Evolutionary conservation across 805 yeast species (phyloP).

Genomic region (Kuraishia capsulata): DNA sequence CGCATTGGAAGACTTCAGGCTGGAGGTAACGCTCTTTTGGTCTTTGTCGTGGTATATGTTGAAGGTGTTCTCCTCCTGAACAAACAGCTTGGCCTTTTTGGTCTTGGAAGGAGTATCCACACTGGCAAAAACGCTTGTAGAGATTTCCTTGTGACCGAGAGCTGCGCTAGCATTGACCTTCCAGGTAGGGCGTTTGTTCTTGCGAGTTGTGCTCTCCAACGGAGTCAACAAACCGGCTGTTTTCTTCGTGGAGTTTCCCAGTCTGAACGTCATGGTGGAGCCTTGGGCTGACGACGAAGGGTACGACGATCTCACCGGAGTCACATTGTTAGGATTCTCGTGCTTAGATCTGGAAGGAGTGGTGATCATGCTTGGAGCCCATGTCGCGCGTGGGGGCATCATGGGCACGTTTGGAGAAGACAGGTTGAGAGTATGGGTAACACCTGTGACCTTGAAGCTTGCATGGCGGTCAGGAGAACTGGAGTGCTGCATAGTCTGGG

Average conservation of each 20-base stretch:
- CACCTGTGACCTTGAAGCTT: too few species aligned
- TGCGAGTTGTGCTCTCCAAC: conserved; percentile 1
- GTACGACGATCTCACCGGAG: conserved; percentile 8
- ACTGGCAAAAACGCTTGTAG: not conserved
- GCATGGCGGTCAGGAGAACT: not conserved
- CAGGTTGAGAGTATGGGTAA: not conserved
- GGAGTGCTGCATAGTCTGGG: not conserved
- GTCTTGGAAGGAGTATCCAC: not conserved
- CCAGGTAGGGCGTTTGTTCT: conserved; percentile 22
- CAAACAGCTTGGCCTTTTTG: conserved; percentile 2
- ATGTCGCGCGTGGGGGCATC: conserved; percentile 3
- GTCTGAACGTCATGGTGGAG: conserved; percentile 25
- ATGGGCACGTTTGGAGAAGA: conserved; percentile 1
- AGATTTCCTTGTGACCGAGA: conserved; percentile 1
- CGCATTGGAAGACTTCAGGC: not conserved
- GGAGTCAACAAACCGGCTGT: conserved; percentile 1
- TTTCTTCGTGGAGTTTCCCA: conserved; percentile 9
- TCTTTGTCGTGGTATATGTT: conserved; percentile 10
- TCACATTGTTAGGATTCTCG: conserved; percentile 3
- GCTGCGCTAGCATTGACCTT: conserved; percentile 7
- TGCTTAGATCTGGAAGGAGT: conserved; percentile 4
- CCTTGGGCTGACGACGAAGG: too few species aligned
- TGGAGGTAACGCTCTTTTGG: conserved; percentile 8
- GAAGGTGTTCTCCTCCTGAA: conserved; percentile 9
- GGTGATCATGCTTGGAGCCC: conserved; percentile 7